Base-by-base conservation (phyloP, 179 eudicot genomes). In the Beta corolliflora region DNA sequence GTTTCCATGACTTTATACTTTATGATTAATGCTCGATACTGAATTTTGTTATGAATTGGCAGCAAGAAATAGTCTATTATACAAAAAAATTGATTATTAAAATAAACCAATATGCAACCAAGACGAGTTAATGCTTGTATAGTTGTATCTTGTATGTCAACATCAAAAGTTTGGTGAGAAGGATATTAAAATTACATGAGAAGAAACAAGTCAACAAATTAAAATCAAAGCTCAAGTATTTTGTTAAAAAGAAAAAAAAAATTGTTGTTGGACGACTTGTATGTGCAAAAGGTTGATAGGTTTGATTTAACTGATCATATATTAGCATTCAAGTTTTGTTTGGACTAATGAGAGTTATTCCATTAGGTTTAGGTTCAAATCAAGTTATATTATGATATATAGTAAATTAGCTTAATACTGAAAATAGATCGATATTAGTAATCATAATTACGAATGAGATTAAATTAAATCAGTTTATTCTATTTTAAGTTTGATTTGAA, bases 191-290 rank as follows among this genome's bases (percentile, higher is more conserved):
- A 68, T 68, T 0, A 36, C 23, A 55, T 56, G 44, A 31, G 25
- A 29, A 54, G 25, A 54, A 76, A 14, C 55, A 61, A 76, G 31
- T 45, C 70, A 63, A 46, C 79, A n/a, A 41, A 68, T 68, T 21
- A 68, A 69, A 31, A 36, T 36, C 4, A 25, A 3, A 41, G 11
- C 21, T 5, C n/a, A 44, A 6, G n/a, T 41, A 41, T 66, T 31
- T 66, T 31, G 11, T 9, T 23, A 5, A 23, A 64, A 12, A 64
- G 11, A 25, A 1, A 23, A 9, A 9, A 29, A 29, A 29, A 29
- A 29, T 29, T 29, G 0, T 29, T 29, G 31, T 29, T 29, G 31
- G 31, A 29, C 31, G 31, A 29, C 31, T 29, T 29, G 31, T 18
- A 63, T 63, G 25, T 7, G 67, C 67, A 63, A 63, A 9, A 63